These are phyloP conservation scores for Colletotrichum sp. DNA, from an alignment of 2,329 filamentous ascomycete genomes.

Conservation along the genomic window DNA sequence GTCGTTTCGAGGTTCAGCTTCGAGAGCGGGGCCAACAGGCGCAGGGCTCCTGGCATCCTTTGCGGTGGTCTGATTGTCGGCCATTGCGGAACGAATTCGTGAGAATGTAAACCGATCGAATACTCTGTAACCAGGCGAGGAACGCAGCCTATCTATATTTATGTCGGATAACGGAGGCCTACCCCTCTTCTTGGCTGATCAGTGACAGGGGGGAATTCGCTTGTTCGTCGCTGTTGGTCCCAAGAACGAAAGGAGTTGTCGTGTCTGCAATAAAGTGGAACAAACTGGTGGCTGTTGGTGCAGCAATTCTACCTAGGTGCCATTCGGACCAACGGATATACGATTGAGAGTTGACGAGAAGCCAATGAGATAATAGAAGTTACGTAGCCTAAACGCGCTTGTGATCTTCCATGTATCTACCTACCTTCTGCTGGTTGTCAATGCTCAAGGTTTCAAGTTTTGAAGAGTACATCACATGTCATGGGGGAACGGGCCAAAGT, in stretches of 20 bases:
- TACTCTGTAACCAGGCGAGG: neutral
- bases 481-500: neutral
- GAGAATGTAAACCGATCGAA: neutral
- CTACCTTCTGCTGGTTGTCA: neutral
- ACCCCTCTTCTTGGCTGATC: neutral
- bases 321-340: neutral
- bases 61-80: neutral
- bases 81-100: neutral
- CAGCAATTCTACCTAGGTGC: neutral
- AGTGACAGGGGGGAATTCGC: neutral
- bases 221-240: neutral
- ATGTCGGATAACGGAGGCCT: neutral
- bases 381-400: neutral
- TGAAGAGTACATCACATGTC: too few relatives aligned
- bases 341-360: neutral
- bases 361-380: neutral
- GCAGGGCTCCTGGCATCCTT: neutral
- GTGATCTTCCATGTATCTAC: neutral
- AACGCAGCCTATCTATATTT: neutral
- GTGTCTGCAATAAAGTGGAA: neutral
- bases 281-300: neutral
- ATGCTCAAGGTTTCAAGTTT: too few relatives aligned
- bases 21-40: neutral
- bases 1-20: neutral
- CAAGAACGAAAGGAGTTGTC: neutral